Conservation (phyloP, 495 filamentous ascomycete species). For the Penicillium angulare region DNA sequence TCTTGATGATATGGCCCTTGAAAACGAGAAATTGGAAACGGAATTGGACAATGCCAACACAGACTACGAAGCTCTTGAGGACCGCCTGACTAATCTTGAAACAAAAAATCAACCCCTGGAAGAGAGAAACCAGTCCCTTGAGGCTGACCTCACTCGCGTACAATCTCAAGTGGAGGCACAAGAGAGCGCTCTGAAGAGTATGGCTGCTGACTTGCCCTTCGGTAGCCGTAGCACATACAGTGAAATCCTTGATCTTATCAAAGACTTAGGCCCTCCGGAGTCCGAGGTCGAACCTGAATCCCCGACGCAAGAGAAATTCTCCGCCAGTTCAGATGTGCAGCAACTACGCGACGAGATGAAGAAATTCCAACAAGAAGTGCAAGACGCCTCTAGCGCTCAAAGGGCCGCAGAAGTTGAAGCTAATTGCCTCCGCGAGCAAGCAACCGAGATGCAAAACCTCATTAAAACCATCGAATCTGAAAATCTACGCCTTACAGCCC, state of each 20-base stretch:
- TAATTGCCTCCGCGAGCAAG: conserved; percentile 34
- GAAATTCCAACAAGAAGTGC: conserved; percentile 29
- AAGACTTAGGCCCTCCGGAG: conserved; percentile 31
- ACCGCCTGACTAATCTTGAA: conserved; percentile 37
- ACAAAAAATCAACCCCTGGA: conserved; percentile 39
- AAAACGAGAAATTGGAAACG: conserved; percentile 37
- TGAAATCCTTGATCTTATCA: conserved; percentile 44
- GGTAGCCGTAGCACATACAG: conserved; percentile 38
- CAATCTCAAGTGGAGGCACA: conserved; percentile 45
- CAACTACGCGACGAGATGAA: conserved; percentile 30
- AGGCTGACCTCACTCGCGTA: conserved; percentile 39
- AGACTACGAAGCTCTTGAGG: conserved; percentile 34
- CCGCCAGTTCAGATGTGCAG: conserved; percentile 19
- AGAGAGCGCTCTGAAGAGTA: conserved; percentile 40
- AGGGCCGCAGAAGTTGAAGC: conserved; percentile 36
- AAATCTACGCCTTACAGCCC: conserved; percentile 38
- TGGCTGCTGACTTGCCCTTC: conserved; percentile 40
- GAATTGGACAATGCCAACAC: conserved; percentile 35
- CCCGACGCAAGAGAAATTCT: conserved; percentile 21
- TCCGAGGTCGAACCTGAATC: conserved; percentile 11
- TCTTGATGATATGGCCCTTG: conserved; percentile 32
- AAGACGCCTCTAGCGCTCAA: conserved; percentile 23
- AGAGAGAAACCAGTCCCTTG: conserved; percentile 43
- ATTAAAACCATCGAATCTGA: conserved; percentile 48
- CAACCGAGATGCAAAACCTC: conserved; percentile 40